Evolutionary conservation across 2,329 filamentous ascomycete species (phyloP).

Genomic region (Hypoxylon sp.): DNA sequence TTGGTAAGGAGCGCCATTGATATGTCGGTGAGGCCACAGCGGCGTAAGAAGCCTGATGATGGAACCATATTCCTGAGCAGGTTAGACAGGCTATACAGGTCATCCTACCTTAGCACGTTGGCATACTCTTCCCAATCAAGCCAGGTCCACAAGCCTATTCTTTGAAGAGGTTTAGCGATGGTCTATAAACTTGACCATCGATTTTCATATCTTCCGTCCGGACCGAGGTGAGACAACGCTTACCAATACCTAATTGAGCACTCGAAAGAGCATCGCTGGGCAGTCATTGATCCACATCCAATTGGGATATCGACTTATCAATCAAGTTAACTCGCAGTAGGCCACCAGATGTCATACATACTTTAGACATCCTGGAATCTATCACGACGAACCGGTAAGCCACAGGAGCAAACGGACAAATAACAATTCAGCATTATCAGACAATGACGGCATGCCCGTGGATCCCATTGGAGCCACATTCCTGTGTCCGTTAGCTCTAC

Average conservation of each 20-base stretch:
- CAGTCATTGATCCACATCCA: neutral
- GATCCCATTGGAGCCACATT: slow-evolving; percentile 9
- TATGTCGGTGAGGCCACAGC: slow-evolving; percentile 40
- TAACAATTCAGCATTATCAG: slow-evolving; percentile 5
- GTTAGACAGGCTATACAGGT: neutral
- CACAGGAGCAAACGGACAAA: slow-evolving; percentile 2
- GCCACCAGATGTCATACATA: neutral
- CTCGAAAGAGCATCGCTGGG: neutral
- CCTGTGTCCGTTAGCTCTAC: neutral
- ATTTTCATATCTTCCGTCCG: slow-evolving; percentile 12
- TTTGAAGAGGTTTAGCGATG: slow-evolving; percentile 1
- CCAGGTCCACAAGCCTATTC: slow-evolving; percentile 3
- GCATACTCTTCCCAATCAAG: slow-evolving; percentile 6
- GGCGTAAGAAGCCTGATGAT: slow-evolving; percentile 32
- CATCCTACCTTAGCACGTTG: slow-evolving; percentile 10
- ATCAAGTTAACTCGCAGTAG: neutral
- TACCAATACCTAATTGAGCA: neutral
- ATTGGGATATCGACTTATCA: neutral
- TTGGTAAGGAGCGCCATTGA: slow-evolving; percentile 16
- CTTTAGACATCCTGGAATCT: neutral
- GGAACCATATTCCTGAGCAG: slow-evolving; percentile 30
- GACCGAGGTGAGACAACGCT: slow-evolving; percentile 12
- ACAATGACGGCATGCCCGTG: slow-evolving; percentile 36
- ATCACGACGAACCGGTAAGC: neutral
- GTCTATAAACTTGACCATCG: slow-evolving; percentile 7